Conservation (phyloP, 352 stramenopile species). For the Pythium dissimile region DNA sequence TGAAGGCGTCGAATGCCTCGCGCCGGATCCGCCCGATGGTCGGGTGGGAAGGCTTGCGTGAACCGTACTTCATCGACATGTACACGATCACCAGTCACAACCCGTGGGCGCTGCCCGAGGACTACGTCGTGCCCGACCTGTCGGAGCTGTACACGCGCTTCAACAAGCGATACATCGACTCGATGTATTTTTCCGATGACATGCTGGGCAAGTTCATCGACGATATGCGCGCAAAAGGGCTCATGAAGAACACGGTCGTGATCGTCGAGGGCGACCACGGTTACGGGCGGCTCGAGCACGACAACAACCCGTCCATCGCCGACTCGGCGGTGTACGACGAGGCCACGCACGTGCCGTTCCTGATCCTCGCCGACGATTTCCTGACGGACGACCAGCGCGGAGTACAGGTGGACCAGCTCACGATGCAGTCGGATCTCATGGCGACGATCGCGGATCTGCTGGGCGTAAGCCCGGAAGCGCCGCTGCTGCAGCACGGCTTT, state of each 20-base stretch:
- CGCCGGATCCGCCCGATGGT: not conserved
- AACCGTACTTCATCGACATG: constrained; percentile 77
- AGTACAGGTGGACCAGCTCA: constrained; percentile 47
- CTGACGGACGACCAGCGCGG: constrained; percentile 41
- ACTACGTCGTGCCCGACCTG: constrained; percentile 45
- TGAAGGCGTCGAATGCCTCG: not conserved
- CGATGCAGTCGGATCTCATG: constrained; percentile 74
- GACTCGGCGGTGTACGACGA: constrained; percentile 69
- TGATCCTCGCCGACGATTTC: constrained; percentile 66
- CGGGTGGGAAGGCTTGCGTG: constrained; percentile 56
- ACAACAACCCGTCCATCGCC: constrained; percentile 60
- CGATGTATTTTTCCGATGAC: constrained; percentile 67
- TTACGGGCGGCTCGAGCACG: constrained; percentile 62
- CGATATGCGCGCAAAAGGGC: constrained; percentile 37
- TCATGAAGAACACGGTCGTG: constrained; percentile 76
- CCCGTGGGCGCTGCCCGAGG: constrained; percentile 47
- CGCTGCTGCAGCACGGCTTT: constrained; percentile 59
- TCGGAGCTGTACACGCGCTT: constrained; percentile 53
- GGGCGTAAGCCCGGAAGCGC: constrained; percentile 43
- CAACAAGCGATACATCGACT: constrained; percentile 69
- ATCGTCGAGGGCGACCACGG: constrained; percentile 69
- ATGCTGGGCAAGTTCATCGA: constrained; percentile 62
- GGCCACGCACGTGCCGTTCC: constrained; percentile 53
- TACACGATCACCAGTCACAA: constrained; percentile 77
- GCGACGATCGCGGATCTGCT: constrained; percentile 65